These are phyloP conservation scores for Aspergillus intermedius DNA, from an alignment of 2,329 filamentous ascomycete genomes.

Conservation along the genomic window DNA sequence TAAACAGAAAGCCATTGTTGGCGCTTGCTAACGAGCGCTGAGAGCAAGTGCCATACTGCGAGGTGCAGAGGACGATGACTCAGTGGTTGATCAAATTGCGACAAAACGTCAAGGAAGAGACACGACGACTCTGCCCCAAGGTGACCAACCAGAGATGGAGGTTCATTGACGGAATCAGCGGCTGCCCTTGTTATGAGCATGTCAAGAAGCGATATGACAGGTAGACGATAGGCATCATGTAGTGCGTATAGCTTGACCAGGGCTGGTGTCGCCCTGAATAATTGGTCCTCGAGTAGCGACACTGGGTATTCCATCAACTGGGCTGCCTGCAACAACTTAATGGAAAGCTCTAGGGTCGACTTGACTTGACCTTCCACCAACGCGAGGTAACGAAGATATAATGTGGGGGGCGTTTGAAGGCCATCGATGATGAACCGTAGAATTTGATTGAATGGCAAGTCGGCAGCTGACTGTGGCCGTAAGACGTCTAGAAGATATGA, in stretches of 20 bases:
- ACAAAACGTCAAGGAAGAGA: constrained; percentile 72
- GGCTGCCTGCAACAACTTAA: constrained; percentile 63
- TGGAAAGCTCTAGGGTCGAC: constrained; percentile 60
- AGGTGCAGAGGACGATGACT: constrained; percentile 58
- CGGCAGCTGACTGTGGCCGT: constrained; percentile 61
- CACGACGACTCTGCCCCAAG: constrained; percentile 76
- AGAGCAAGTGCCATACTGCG: constrained; percentile 76
- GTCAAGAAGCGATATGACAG: constrained; percentile 64
- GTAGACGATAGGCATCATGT: constrained; percentile 58
- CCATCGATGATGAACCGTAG: constrained; percentile 62
- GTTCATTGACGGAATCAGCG: constrained; percentile 58
- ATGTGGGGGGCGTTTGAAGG: constrained; percentile 54
- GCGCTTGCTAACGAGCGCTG: constrained; percentile 76
- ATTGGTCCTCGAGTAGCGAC: constrained; percentile 63
- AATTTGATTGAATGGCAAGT: constrained; percentile 70
- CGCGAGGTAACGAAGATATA: constrained; percentile 51
- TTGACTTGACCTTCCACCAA: constrained; percentile 58
- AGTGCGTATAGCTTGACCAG: constrained; percentile 70
- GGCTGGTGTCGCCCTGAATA: constrained; percentile 74
- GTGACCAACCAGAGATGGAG: constrained; percentile 88
- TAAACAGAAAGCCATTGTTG: constrained; percentile 97
- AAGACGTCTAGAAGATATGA: constrained; percentile 71
- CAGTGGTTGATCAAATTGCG: constrained; percentile 70
- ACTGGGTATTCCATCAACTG: constrained; percentile 57
- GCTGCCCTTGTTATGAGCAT: constrained; percentile 65